phyloP scores from a whole-genome alignment of 2,329 filamentous ascomycete species.

The Scedosporium apiospermum region DNA sequence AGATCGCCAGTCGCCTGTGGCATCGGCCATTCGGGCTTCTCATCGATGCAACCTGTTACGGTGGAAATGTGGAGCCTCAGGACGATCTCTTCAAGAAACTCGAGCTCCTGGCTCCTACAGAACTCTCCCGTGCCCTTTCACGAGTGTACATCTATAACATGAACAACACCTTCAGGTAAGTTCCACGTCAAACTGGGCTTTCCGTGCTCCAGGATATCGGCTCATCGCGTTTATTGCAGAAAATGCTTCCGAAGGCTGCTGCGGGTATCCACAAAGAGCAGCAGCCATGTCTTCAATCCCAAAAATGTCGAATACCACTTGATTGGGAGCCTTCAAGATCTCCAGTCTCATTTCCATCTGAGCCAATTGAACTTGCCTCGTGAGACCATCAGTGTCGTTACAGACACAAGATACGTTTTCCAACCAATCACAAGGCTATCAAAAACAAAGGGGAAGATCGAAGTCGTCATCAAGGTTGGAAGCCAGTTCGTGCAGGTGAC shows the following conservation, averaged over 20 bases:
- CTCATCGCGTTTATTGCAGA: constrained; percentile 17
- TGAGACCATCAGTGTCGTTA: constrained; percentile 60
- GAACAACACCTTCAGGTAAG: constrained; percentile 58
- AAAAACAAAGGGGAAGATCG: constrained; percentile 61
- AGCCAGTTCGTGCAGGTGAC: constrained; percentile 62
- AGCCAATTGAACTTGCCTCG: constrained; percentile 58
- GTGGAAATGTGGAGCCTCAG: constrained; percentile 55
- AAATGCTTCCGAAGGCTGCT: constrained; percentile 58
- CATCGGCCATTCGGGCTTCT: constrained; percentile 59
- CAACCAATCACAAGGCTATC: constrained; percentile 56
- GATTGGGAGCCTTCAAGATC: constrained; percentile 54
- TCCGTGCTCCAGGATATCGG: background rate
- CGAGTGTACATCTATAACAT: constrained; percentile 64
- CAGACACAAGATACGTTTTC: constrained; percentile 56
- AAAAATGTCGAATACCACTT: constrained; percentile 58
- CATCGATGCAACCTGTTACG: constrained; percentile 62
- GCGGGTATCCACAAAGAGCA: constrained; percentile 51
- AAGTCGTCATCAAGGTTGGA: constrained; percentile 59
- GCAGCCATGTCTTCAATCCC: constrained; percentile 51
- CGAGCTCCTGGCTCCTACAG: constrained; percentile 51
- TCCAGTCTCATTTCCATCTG: constrained; percentile 58
- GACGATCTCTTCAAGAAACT: constrained; percentile 57
- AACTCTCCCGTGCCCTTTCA: constrained; percentile 48
- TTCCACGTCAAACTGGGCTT: background rate
- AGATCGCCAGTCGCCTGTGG: constrained; percentile 63